Evolutionary conservation across 768 basidiomycete species (phyloP).

Genomic region (Boletus reticuloceps): DNA sequence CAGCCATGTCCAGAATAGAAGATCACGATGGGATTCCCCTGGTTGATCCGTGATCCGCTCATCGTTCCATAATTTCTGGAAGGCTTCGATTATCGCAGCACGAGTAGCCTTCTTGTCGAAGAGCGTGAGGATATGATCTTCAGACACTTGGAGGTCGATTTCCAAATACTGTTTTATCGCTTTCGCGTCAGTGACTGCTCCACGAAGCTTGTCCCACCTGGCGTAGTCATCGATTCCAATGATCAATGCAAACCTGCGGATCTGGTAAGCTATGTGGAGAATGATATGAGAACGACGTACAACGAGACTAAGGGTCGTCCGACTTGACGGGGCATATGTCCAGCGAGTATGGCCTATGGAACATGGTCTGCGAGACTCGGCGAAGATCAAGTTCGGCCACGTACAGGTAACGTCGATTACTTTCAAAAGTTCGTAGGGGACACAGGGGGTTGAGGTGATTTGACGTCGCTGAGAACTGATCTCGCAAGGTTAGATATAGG

Average conservation of each 20-base stretch:
- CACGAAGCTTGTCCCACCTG: constrained; percentile 27
- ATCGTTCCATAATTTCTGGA: constrained; percentile 24
- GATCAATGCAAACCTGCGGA: constrained; percentile 35
- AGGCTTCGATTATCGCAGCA: constrained; percentile 29
- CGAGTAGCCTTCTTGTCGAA: constrained; percentile 39
- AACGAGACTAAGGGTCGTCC: background rate
- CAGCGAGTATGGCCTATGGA: too few species aligned
- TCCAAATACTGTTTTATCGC: constrained; percentile 35
- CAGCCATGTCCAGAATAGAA: constrained; percentile 47
- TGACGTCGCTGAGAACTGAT: too few species aligned
- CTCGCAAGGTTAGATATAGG: too few species aligned
- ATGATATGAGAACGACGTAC: background rate
- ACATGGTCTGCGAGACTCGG: too few species aligned
- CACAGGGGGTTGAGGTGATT: too few species aligned
- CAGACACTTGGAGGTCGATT: constrained; percentile 28
- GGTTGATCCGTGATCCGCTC: constrained; percentile 25
- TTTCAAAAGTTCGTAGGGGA: too few species aligned
- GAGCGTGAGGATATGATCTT: constrained; percentile 35
- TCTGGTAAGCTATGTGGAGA: too few species aligned
- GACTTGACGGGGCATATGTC: background rate
- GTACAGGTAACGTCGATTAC: too few species aligned
- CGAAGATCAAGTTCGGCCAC: too few species aligned
- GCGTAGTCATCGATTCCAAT: constrained; percentile 44
- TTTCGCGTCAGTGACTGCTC: constrained; percentile 33
- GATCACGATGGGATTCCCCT: constrained; percentile 38